Evolutionary conservation across 768 basidiomycete species (phyloP).

Genomic region (Amanita inopinata): DNA sequence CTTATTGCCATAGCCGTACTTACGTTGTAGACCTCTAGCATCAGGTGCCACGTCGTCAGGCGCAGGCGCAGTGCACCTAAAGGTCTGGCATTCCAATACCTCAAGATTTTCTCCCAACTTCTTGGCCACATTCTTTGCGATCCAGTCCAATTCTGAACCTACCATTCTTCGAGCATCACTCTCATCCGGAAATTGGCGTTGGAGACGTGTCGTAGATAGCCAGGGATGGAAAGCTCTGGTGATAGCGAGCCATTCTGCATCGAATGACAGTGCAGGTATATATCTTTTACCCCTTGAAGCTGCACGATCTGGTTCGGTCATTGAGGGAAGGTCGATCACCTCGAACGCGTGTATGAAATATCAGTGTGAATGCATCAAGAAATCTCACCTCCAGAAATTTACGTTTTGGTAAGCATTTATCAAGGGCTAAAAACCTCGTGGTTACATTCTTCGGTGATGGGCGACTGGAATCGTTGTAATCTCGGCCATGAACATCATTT

Average conservation of each 20-base stretch:
- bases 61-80: conserved; percentile 57
- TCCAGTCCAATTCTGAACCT: conserved; percentile 54
- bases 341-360: too few relatives aligned
- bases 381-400: conserved; percentile 69
- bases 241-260: conserved; percentile 93
- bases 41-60: conserved; percentile 19
- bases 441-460: conserved; percentile 21
- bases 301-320: background rate
- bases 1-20: conserved; percentile 17
- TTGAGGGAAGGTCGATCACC: conserved; percentile 55
- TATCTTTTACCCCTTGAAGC: conserved; percentile 6
- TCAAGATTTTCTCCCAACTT: conserved; percentile 25
- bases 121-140: conserved; percentile 42
- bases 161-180: conserved; percentile 44
- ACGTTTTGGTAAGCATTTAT: conserved; percentile 74
- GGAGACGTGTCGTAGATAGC: conserved; percentile 45
- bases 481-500: conserved; percentile 33
- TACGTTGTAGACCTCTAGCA: conserved; percentile 25
- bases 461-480: conserved; percentile 28
- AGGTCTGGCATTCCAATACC: conserved; percentile 53
- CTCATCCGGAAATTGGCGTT: conserved; percentile 52
- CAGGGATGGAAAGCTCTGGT: conserved; percentile 77
- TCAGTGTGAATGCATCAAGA: too few relatives aligned
- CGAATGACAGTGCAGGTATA: conserved; percentile 50
- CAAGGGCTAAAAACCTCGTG: conserved; percentile 83